These are phyloP conservation scores for Pyrus communis DNA, from an alignment of 306 rosid species.

Conservation along the genomic window DNA sequence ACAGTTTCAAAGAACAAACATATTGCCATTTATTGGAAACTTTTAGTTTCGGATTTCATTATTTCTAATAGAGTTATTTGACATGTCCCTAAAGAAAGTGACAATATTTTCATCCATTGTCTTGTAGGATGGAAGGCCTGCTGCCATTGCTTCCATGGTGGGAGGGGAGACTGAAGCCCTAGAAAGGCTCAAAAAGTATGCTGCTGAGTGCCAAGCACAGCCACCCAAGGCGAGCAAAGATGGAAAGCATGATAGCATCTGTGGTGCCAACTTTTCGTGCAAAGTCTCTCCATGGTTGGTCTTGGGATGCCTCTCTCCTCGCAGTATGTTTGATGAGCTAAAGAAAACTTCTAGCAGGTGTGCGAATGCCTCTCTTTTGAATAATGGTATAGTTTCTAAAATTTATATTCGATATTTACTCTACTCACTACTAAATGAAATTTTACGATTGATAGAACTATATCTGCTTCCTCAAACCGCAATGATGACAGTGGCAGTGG, in stretches of 20 bases:
- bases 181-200: conserved; percentile 68
- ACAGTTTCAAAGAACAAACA: background rate
- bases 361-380: conserved; percentile 14
- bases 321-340: conserved; percentile 72
- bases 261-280: conserved; percentile 93
- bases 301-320: conserved; percentile 95
- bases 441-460: conserved; percentile 26
- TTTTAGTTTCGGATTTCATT: no score
- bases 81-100: background rate
- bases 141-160: conserved; percentile 49
- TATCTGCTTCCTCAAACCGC: conserved; percentile 48
- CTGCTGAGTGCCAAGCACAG: conserved; percentile 76
- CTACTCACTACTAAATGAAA: conserved; percentile 11
- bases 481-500: conserved; percentile 55
- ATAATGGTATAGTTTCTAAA: background rate
- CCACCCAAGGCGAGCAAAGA: conserved; percentile 53
- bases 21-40: background rate
- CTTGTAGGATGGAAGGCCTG: conserved; percentile 59
- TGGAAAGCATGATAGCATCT: conserved; percentile 56
- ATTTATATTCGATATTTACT: background rate
- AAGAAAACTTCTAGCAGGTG: conserved; percentile 73
- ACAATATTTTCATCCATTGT: conserved; percentile 21
- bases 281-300: conserved; percentile 97
- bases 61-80: background rate
- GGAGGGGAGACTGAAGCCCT: conserved; percentile 97